These are phyloP conservation scores for Metschnikowia shivogae DNA, from an alignment of 805 yeast species.

Conservation along the genomic window DNA sequence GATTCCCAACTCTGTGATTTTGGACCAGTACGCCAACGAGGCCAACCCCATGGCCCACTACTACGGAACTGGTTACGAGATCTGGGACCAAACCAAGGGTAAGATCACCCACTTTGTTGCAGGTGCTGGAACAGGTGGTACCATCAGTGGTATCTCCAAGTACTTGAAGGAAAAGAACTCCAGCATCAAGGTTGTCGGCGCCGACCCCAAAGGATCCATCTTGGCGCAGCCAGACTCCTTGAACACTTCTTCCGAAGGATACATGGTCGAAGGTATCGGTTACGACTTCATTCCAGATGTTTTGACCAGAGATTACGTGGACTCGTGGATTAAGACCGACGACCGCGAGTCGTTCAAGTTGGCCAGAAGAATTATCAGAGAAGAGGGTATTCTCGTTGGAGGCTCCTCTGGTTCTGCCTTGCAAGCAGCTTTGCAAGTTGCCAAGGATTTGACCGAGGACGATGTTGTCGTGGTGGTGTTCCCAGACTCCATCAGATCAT, in stretches of 20 bases:
- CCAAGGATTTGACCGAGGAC: constrained; percentile 63
- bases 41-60: constrained; percentile 84
- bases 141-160: constrained; percentile 85
- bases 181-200: constrained; percentile 62
- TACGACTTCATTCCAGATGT: constrained; percentile 86
- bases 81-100: constrained; percentile 75
- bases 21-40: constrained; percentile 76
- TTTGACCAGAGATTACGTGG: constrained; percentile 59
- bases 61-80: constrained; percentile 79
- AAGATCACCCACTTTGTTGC: constrained; percentile 73
- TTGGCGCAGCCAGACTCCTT: constrained; percentile 74
- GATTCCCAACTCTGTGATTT: constrained; percentile 77
- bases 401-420: constrained; percentile 88
- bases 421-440: constrained; percentile 70
- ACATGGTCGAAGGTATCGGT: constrained; percentile 88
- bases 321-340: constrained; percentile 82
- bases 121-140: constrained; percentile 96
- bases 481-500: constrained; percentile 86
- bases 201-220: constrained; percentile 85
- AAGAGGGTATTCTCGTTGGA: constrained; percentile 84
- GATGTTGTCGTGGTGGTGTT: constrained; percentile 75
- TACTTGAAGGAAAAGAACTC: constrained; percentile 71
- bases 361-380: constrained; percentile 76
- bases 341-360: constrained; percentile 75
- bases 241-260: constrained; percentile 54